Evolutionary conservation across 176 grass and related monocot species (phyloP), one percentile per base, ranked within the genome.

Genomic region (Carex scoparia): DNA sequence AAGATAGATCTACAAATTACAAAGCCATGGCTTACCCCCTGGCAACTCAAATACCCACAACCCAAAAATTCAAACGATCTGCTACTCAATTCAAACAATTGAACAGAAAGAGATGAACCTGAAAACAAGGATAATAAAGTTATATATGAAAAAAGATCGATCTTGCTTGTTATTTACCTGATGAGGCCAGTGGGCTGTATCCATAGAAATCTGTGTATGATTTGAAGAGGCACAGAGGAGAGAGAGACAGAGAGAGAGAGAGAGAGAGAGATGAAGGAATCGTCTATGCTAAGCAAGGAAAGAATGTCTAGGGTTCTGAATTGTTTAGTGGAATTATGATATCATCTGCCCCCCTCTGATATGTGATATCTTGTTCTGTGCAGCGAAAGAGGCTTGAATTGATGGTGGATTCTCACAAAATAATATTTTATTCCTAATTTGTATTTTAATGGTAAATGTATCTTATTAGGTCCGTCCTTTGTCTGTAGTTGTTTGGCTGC

Each of bases 111-210:
- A 79, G 48, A 84, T 87, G 84, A 88, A 84, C 79, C 40, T 65
- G n/a, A 73, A 92, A 79, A 89, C 88, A 88, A 86, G 27, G 32
- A 79, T 58, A 37, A 81, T 60, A 42, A 83, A 30, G 65, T 10
- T 51, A 3, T 74, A 37, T 77, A n/a, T 70, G 60, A 82, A 80
- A 60, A 23, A 23, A 23, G 23, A 23, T 23, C 23, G 88, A 92
- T 86, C 65, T 87, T 84, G 5, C 35, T 84, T n/a, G 75, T 49
- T 49, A 60, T 1, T 19, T 79, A 84, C 81, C 88, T 90, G 93
- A 92, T 97, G 94, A 75, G 87, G 90, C 94, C 94, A 94, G 82
- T 85, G 92, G 63, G 88, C 87, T 70, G 94, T 73, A 91, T 97
- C 94, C 94, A 94, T 97, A 83, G 80, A 88, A 91, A 62, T 31